Conservation (phyloP, 2,329 filamentous ascomycete species). For the Coniochaeta sp. region DNA sequence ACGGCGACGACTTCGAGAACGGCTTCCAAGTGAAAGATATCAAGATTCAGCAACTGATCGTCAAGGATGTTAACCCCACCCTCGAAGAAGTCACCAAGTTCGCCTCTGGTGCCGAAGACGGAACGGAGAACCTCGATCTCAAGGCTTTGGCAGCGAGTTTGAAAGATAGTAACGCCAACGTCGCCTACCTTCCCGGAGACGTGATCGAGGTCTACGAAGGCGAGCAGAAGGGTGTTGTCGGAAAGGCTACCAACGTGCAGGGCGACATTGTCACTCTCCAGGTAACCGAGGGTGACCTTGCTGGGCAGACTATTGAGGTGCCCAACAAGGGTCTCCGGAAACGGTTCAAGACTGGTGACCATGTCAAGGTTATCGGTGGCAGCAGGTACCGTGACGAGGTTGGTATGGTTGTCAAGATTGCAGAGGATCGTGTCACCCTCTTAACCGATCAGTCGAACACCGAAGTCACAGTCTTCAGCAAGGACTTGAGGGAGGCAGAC, state of each 20-base stretch:
- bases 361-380: slow-evolving; percentile 96
- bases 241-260: slow-evolving; percentile 77
- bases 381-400: slow-evolving; percentile 93
- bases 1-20: slow-evolving; percentile 83
- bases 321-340: slow-evolving; percentile 90
- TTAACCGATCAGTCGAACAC: slow-evolving; percentile 87
- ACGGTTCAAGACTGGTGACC: slow-evolving; percentile 86
- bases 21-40: slow-evolving; percentile 92
- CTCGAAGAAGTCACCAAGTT: slow-evolving; percentile 96
- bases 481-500: slow-evolving; percentile 86
- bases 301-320: slow-evolving; percentile 82
- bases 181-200: slow-evolving; percentile 86
- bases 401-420: slow-evolving; percentile 92
- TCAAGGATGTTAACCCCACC: slow-evolving; percentile 85
- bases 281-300: slow-evolving; percentile 75
- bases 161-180: slow-evolving; percentile 73
- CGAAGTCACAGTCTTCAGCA: slow-evolving; percentile 97
- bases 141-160: slow-evolving; percentile 84
- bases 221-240: slow-evolving; percentile 86
- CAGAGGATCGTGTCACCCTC: slow-evolving; percentile 85
- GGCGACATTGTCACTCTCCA: slow-evolving; percentile 87
- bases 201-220: slow-evolving; percentile 95
- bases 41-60: slow-evolving; percentile 78
- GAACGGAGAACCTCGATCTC: slow-evolving; percentile 87
- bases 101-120: slow-evolving; percentile 80